A percentile compares a stretch with the other conserved stretches of the same genome.
These are phyloP conservation scores for Harringtonia lauricola DNA, from an alignment of 2,329 filamentous ascomycete genomes.

Conservation along the genomic window DNA sequence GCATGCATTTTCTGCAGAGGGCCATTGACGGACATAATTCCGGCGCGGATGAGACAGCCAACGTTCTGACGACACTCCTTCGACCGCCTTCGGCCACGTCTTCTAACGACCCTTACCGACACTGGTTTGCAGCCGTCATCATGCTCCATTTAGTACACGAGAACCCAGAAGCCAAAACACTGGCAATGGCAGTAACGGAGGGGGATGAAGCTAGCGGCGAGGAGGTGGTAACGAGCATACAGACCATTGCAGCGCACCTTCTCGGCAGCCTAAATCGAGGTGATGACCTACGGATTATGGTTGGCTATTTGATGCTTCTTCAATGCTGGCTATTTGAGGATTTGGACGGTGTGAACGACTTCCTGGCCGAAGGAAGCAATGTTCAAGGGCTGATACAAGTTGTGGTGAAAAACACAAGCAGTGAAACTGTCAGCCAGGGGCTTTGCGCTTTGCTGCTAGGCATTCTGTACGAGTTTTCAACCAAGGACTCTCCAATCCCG, in stretches of 20 bases:
- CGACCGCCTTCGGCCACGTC: slow-evolving; percentile 49
- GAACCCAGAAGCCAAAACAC: slow-evolving; percentile 64
- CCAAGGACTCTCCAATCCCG: slow-evolving; percentile 87
- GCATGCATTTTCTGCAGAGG: slow-evolving; percentile 72
- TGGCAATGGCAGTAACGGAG: slow-evolving; percentile 74
- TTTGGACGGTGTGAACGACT: slow-evolving; percentile 81
- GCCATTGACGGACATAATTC: slow-evolving; percentile 80
- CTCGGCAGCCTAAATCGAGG: slow-evolving; percentile 64
- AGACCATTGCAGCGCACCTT: slow-evolving; percentile 79
- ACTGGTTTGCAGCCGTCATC: slow-evolving; percentile 82
- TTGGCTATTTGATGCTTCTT: slow-evolving; percentile 84
- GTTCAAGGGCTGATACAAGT: slow-evolving; percentile 76
- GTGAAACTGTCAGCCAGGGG: slow-evolving; percentile 63
- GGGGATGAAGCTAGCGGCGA: slow-evolving; percentile 83
- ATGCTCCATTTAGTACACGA: slow-evolving; percentile 79
- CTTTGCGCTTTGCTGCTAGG: slow-evolving; percentile 77
- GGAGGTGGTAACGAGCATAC: slow-evolving; percentile 89
- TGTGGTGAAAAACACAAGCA: slow-evolving; percentile 49
- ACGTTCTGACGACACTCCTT: slow-evolving; percentile 76
- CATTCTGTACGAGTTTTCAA: slow-evolving; percentile 92
- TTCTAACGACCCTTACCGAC: slow-evolving; percentile 70
- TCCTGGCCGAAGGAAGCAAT: slow-evolving; percentile 83
- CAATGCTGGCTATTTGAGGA: slow-evolving; percentile 89
- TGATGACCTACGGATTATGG: slow-evolving; percentile 66
- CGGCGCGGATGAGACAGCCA: slow-evolving; percentile 71